A percentile compares a stretch with the other conserved stretches of the same genome.
These are phyloP conservation scores for Colletotrichum australisinense DNA, from an alignment of 2,329 filamentous ascomycete genomes.

Conservation along the genomic window DNA sequence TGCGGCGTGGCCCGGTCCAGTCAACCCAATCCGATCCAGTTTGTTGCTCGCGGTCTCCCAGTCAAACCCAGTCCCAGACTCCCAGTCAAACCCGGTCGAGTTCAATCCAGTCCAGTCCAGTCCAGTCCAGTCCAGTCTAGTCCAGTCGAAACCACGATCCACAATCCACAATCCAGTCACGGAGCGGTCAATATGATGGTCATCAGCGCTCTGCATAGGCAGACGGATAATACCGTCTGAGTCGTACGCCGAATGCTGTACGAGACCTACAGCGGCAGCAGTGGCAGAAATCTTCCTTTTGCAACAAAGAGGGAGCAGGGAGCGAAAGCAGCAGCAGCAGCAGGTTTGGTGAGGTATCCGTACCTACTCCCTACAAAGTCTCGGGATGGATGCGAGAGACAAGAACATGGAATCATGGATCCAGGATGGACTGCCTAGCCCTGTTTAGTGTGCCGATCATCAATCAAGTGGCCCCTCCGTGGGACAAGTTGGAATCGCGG, in stretches of 20 bases:
- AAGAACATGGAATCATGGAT: constrained; percentile 16
- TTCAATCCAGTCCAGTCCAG: no score
- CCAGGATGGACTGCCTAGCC: constrained; percentile 20
- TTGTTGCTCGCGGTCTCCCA: background rate
- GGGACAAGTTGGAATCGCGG: constrained; percentile 5
- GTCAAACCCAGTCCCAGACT: no score
- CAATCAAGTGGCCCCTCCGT: constrained; percentile 7
- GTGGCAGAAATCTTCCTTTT: no score
- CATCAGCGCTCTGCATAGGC: background rate
- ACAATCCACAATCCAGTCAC: background rate
- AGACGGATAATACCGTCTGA: background rate
- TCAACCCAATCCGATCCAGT: background rate
- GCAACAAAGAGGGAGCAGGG: background rate
- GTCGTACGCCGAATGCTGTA: background rate
- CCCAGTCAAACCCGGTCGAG: no score
- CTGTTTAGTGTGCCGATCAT: constrained; percentile 27
- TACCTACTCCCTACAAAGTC: no score
- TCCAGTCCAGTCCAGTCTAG: background rate
- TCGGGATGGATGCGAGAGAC: background rate
- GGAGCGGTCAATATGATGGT: background rate
- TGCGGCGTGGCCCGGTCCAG: background rate
- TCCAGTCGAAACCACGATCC: background rate
- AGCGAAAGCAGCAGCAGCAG: background rate
- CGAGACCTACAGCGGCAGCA: no score
- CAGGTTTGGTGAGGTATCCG: background rate